phyloP scores from a whole-genome alignment of 805 yeast species.

The Henningerozyma blattae region DNA sequence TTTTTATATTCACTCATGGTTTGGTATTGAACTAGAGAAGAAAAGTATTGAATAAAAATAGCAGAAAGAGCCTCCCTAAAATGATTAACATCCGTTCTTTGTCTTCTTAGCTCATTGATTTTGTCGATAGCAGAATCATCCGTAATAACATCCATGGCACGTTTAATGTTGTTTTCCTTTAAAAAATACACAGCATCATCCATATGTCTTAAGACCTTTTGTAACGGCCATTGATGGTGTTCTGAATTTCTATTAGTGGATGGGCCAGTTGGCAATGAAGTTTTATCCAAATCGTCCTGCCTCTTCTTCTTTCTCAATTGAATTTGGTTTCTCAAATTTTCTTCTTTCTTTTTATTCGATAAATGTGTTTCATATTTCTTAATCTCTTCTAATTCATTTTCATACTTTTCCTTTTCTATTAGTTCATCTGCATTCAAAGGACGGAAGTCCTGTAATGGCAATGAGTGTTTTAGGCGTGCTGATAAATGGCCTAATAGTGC shows the following conservation, averaged over 20 bases:
- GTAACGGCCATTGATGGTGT: conserved; percentile 3
- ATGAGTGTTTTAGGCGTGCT: conserved; percentile 40
- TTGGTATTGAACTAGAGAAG: conserved; percentile 7
- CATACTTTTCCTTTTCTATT: conserved; percentile 2
- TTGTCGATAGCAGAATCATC: conserved; percentile 5
- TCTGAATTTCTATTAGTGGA: conserved; percentile 1
- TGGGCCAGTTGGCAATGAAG: conserved; percentile 2
- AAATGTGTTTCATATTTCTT: conserved; percentile 8
- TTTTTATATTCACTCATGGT: conserved; percentile 8
- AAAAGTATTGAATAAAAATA: conserved; percentile 6
- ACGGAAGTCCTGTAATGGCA: conserved; percentile 45
- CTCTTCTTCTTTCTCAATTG: conserved; percentile 9
- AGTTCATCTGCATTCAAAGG: conserved; percentile 23
- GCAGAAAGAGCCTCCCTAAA: conserved; percentile 4
- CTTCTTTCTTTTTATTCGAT: conserved; percentile 16
- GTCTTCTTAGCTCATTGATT: conserved; percentile 3
- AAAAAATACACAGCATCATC: conserved; percentile 11
- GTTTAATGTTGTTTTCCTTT: conserved; percentile 7
- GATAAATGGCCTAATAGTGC: conserved; percentile 58
- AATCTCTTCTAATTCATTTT: conserved; percentile 13
- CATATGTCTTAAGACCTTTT: conserved; percentile 11
- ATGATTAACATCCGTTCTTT: conserved; percentile 5
- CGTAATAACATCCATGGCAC: conserved; percentile 7
- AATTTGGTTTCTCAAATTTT: conserved; percentile 10
- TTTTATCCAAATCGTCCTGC: conserved; percentile 3